These are phyloP conservation scores for Leucosporidium scottii DNA, from an alignment of 768 basidiomycete species.

Conservation along the genomic window DNA sequence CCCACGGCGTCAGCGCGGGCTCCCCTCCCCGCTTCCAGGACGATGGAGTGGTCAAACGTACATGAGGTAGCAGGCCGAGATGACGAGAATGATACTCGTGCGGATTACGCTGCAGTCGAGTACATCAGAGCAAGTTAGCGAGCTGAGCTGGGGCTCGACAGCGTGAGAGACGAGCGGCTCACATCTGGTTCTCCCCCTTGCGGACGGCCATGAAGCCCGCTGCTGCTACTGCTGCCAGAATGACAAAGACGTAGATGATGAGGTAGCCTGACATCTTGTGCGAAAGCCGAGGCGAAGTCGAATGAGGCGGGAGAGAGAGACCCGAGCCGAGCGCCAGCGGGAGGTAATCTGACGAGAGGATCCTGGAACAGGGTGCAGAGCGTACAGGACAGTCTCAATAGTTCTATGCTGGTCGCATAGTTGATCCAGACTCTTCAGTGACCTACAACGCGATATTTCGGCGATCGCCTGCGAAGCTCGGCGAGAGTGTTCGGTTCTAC, in stretches of 20 bases:
- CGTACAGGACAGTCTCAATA: too few species aligned
- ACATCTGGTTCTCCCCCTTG: slow-evolving; percentile 88
- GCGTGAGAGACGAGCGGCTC: slow-evolving; percentile 40
- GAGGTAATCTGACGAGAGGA: too few species aligned
- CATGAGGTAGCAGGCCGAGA: slow-evolving; percentile 83
- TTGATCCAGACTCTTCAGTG: too few species aligned
- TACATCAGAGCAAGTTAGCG: background rate
- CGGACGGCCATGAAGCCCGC: slow-evolving; percentile 58
- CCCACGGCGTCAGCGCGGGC: background rate
- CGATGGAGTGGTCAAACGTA: background rate
- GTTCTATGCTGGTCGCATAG: too few species aligned
- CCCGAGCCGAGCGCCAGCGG: too few species aligned
- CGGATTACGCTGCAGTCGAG: slow-evolving; percentile 61
- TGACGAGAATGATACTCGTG: slow-evolving; percentile 65
- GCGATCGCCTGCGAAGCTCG: too few species aligned
- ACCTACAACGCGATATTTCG: too few species aligned
- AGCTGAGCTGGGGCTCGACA: background rate
- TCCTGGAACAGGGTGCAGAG: too few species aligned
- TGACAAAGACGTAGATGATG: slow-evolving; percentile 46
- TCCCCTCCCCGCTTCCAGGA: background rate
- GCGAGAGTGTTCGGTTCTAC: too few species aligned
- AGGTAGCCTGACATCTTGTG: background rate
- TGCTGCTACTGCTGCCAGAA: slow-evolving; percentile 60
- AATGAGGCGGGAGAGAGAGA: too few species aligned
- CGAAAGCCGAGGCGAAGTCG: too few species aligned